These are phyloP conservation scores for Dujonia santamariae DNA, from an alignment of 1,139 yeast genomes.

Conservation along the genomic window DNA sequence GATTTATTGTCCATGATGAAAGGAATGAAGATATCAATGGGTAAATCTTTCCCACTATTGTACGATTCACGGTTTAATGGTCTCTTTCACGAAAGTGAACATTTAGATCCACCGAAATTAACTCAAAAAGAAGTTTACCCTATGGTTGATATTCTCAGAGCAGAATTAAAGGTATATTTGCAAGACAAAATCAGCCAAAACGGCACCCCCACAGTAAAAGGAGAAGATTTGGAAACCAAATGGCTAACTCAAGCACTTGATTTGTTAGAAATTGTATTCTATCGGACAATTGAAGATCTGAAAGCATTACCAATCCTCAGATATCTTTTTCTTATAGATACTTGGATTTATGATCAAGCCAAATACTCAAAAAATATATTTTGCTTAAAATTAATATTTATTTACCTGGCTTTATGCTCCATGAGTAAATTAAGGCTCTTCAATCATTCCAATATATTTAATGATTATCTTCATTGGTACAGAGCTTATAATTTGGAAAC, in stretches of 20 bases:
- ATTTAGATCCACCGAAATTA: slow-evolving; percentile 10
- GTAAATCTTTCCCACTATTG: slow-evolving; percentile 13
- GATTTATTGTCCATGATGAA: slow-evolving; percentile 20
- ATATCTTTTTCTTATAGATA: slow-evolving; percentile 20
- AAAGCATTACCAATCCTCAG: slow-evolving; percentile 26
- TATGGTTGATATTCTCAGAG: slow-evolving; percentile 1
- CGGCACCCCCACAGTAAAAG: too few species aligned
- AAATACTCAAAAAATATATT: slow-evolving; percentile 6
- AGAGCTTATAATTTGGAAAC: slow-evolving; percentile 6
- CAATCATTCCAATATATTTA: slow-evolving; percentile 9
- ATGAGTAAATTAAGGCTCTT: slow-evolving; percentile 9
- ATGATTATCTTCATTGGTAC: slow-evolving; percentile 11
- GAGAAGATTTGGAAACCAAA: background rate
- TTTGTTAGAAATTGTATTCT: slow-evolving; percentile 13
- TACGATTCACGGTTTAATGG: slow-evolving; percentile 14
- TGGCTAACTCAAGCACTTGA: slow-evolving; percentile 8
- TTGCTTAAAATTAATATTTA: slow-evolving; percentile 13
- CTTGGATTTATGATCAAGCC: slow-evolving; percentile 14
- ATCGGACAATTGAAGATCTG: slow-evolving; percentile 14
- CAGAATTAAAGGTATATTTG: background rate
- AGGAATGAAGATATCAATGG: slow-evolving; percentile 17
- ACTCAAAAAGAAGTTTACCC: slow-evolving; percentile 6
- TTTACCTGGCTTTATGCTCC: slow-evolving; percentile 10
- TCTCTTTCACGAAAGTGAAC: slow-evolving; percentile 13
- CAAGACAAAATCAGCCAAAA: too few species aligned